A percentile compares a stretch with the other conserved stretches of the same genome.
Evolutionary conservation across 1,284 basidiomycete species (phyloP).

Genomic region (Malassezia dermatis): DNA sequence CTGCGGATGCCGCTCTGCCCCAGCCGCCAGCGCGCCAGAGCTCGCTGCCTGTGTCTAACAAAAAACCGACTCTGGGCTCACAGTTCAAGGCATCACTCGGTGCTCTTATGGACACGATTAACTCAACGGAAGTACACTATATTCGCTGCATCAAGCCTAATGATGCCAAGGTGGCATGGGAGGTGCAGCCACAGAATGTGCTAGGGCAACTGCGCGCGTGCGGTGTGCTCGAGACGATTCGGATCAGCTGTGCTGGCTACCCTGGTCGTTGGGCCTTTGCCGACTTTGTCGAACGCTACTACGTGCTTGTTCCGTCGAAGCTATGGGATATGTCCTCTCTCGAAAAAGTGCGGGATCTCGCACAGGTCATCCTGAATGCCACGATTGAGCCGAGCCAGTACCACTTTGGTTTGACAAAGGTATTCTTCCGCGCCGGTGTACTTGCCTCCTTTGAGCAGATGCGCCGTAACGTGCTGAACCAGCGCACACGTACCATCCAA

Average conservation of each 20-base stretch:
- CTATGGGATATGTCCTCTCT: constrained; percentile 58
- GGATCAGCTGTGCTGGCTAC: constrained; percentile 97
- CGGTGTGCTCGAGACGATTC: constrained; percentile 96
- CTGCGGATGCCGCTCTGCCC: constrained; percentile 55
- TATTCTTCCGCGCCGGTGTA: constrained; percentile 99
- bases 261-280: constrained; percentile 98
- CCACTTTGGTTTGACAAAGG: constrained; percentile 91
- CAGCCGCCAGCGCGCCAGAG: constrained; percentile 16
- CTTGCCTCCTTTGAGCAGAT: constrained; percentile 89
- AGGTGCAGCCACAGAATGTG: constrained; percentile 90
- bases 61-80: constrained; percentile 91
- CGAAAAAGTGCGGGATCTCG: constrained; percentile 62
- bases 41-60: constrained; percentile 55
- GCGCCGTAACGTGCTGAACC: constrained; percentile 74
- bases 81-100: constrained; percentile 95
- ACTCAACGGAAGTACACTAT: constrained; percentile 96
- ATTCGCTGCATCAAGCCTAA: constrained; percentile 99
- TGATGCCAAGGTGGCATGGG: constrained; percentile 91
- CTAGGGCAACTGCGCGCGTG: constrained; percentile 90
- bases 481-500: constrained; percentile 85
- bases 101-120: constrained; percentile 91
- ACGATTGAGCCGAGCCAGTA: constrained; percentile 94
- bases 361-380: constrained; percentile 69
- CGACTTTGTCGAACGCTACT: constrained; percentile 98
- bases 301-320: constrained; percentile 81